Base-by-base conservation (phyloP, 2,329 filamentous ascomycete genomes). In the Cordyceps tenuipes region DNA sequence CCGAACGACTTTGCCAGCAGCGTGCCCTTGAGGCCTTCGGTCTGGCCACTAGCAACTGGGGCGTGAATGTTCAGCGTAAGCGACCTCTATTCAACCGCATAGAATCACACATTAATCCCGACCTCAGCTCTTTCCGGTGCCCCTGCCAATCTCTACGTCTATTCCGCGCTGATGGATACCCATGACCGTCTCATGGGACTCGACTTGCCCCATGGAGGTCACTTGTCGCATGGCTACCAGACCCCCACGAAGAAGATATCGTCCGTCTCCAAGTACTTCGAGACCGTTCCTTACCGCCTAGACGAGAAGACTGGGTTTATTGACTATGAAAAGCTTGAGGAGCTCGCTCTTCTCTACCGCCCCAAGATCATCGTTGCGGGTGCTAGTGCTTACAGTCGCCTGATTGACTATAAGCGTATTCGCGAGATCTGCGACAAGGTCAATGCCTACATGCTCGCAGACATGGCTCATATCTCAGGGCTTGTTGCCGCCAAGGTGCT, bases 221-320 rank as follows among this genome's bases (percentile, higher is more conserved):
- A 99, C 75, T 79, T 99, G 68, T 95, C 90, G 51, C 94, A 99
- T 76, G 94, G 94, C 64, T 99, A 99, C 77, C 94, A 99, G 77
- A 97, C 90, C 21, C 91, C 94, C 3, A 87, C 87, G 57, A 91
- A 88, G 75, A 93, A 92, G 83, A 97, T 99, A 73, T 97, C 93
- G n/a, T 91, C 92, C 69, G 87, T 99, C 66, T 97, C 93, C 61
- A 97, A 96, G 72, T 99, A 99, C 79, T 99, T 99, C 73, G 94
- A 99, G 79, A 99, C 94, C 41, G 79, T 99, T 64, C 94, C 94
- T 5, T 99, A 99, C 80, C 87, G 91, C 62, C 83, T 97, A 59
- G 85, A 97, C 77, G 89, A 95, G 71, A 81, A 86, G 64, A 97
- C 93, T 6, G 94, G 94, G 62, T 81, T 93, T 67, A 99, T 99